These are phyloP conservation scores for Pichia sp. DNA, from an alignment of 1,139 yeast species.

Conservation along the genomic window DNA sequence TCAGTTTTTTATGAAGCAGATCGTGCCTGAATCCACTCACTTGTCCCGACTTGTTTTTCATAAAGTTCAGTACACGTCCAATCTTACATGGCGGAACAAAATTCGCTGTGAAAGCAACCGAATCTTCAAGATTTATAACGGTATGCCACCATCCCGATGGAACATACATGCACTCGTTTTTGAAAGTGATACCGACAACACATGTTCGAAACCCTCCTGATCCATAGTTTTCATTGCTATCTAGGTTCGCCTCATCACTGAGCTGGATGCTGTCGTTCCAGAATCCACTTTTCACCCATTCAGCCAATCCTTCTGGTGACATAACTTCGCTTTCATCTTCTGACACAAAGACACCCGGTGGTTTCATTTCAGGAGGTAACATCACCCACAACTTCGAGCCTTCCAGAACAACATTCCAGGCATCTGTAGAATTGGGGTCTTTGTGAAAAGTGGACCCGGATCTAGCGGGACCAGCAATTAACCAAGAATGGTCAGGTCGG, in stretches of 20 bases:
- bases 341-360: slow-evolving; percentile 84
- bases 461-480: slow-evolving; percentile 74
- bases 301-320: slow-evolving; percentile 83
- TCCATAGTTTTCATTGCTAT: slow-evolving; percentile 17
- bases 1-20: slow-evolving; percentile 38
- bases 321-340: slow-evolving; percentile 85
- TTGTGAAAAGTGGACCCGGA: slow-evolving; percentile 90
- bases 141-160: slow-evolving; percentile 98
- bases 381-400: slow-evolving; percentile 86
- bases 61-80: slow-evolving; percentile 58
- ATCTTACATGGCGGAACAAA: slow-evolving; percentile 68
- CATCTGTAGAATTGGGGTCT: slow-evolving; percentile 86
- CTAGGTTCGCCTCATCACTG: slow-evolving; percentile 33
- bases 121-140: slow-evolving; percentile 76
- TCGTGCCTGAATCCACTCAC: slow-evolving; percentile 72
- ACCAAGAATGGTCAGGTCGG: slow-evolving; percentile 89
- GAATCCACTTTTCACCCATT: slow-evolving; percentile 82
- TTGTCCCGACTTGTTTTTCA: slow-evolving; percentile 64
- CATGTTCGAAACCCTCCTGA: slow-evolving; percentile 36
- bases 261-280: slow-evolving; percentile 55
- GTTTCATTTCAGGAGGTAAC: slow-evolving; percentile 72
- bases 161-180: slow-evolving; percentile 83
- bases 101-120: slow-evolving; percentile 80
- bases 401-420: slow-evolving; percentile 78
- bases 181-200: slow-evolving; percentile 66